phyloP scores from a whole-genome alignment of 2,329 filamentous ascomycete species.

The Stenocarpella maydis region DNA sequence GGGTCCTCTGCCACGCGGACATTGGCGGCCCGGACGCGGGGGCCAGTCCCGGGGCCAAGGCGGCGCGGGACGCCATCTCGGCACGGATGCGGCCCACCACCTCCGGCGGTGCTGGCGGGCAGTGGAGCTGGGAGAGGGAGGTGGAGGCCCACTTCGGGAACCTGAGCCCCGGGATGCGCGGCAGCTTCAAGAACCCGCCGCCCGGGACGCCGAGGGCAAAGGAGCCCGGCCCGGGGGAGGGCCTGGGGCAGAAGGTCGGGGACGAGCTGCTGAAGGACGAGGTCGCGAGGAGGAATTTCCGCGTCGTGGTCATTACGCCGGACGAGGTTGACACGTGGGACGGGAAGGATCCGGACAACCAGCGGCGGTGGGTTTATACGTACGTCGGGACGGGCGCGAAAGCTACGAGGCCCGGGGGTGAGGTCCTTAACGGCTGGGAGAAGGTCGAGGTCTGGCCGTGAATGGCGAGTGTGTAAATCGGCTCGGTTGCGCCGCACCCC shows the following conservation, averaged over 20 bases:
- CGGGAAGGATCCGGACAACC: slow-evolving; percentile 70
- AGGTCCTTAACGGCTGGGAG: slow-evolving; percentile 66
- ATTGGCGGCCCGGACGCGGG: slow-evolving; percentile 51
- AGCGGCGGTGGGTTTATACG: slow-evolving; percentile 73
- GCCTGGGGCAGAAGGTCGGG: slow-evolving; percentile 70
- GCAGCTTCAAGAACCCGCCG: slow-evolving; percentile 75
- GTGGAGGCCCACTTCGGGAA: slow-evolving; percentile 92
- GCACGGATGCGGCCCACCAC: slow-evolving; percentile 66
- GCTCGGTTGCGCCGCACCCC: too few relatives aligned
- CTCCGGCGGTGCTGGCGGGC: slow-evolving; percentile 38
- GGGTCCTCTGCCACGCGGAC: slow-evolving; percentile 73
- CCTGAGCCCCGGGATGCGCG: slow-evolving; percentile 80
- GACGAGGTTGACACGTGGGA: slow-evolving; percentile 80
- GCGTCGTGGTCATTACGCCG: slow-evolving; percentile 83
- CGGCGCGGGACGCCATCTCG: slow-evolving; percentile 67
- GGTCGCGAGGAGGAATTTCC: slow-evolving; percentile 77
- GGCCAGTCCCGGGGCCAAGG: slow-evolving; percentile 59
- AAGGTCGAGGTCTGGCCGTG: slow-evolving; percentile 75
- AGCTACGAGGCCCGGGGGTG: slow-evolving; percentile 42
- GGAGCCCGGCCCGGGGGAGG: slow-evolving; percentile 52
- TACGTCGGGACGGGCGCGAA: slow-evolving; percentile 55
- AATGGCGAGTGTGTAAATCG: slow-evolving; percentile 10
- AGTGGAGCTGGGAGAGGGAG: slow-evolving; percentile 83
- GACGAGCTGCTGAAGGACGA: slow-evolving; percentile 69
- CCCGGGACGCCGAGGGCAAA: slow-evolving; percentile 69